Conservation (phyloP, 106 monocot species). For the Acorus calamus region DNA sequence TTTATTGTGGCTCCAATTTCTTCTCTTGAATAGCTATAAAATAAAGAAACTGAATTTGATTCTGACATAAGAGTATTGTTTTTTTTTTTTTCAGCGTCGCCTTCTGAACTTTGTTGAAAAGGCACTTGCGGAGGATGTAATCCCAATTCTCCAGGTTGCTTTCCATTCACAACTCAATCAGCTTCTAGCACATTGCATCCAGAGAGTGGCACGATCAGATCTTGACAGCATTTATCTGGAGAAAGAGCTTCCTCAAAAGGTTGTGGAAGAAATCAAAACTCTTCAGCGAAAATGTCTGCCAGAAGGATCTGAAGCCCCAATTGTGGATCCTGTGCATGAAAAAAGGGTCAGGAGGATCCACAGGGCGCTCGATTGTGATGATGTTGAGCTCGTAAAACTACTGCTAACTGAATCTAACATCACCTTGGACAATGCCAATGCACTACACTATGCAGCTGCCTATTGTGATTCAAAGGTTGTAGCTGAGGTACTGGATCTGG, state of each 20-base stretch:
- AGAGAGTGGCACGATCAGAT: slow-evolving; percentile 2
- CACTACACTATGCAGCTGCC: slow-evolving; percentile 12
- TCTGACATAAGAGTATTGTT: neutral
- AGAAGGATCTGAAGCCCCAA: neutral
- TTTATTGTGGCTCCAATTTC: too few relatives aligned
- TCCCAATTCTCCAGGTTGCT: neutral
- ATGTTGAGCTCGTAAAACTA: slow-evolving; percentile 9
- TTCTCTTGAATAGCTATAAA: too few relatives aligned
- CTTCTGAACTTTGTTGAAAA: neutral
- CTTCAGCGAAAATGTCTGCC: neutral
- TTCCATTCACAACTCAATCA: neutral
- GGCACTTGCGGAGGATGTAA: neutral
- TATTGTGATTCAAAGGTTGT: slow-evolving; percentile 8
- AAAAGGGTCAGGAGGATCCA: slow-evolving; percentile 7
- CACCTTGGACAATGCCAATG: slow-evolving; percentile 5
- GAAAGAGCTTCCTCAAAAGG: slow-evolving; percentile 3
- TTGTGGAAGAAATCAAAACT: slow-evolving; percentile 5
- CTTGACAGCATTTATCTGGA: slow-evolving; percentile 5
- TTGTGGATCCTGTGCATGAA: neutral
- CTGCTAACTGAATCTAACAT: slow-evolving; percentile 4
- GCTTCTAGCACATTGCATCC: slow-evolving; percentile 1
- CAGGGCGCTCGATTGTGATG: slow-evolving; percentile 13
- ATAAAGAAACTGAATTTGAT: neutral
- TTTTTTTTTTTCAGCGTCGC: neutral
- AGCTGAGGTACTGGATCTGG: slow-evolving; percentile 8